A percentile compares a stretch with the other conserved stretches of the same genome.
These are phyloP conservation scores for Cladophialophora psammophila DNA, from an alignment of 2,329 filamentous ascomycete genomes.

Conservation along the genomic window DNA sequence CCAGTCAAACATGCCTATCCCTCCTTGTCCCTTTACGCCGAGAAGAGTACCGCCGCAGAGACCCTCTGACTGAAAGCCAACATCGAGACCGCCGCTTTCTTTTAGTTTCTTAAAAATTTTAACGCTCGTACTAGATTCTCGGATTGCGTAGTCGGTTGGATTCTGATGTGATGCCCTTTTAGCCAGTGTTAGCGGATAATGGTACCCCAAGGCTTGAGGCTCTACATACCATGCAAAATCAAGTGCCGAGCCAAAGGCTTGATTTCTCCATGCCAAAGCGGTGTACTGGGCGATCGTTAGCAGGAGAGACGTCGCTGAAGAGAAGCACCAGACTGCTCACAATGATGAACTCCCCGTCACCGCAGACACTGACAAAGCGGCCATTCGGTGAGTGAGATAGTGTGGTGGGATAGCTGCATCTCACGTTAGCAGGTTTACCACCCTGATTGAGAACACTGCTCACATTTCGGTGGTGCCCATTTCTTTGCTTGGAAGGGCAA, in stretches of 20 bases:
- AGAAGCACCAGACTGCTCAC: conserved; percentile 16
- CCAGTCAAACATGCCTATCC: conserved; percentile 97
- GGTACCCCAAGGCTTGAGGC: conserved; percentile 67
- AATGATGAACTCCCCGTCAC: conserved; percentile 98
- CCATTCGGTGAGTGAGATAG: conserved; percentile 96
- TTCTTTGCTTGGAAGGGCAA: conserved; percentile 89
- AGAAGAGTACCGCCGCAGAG: conserved; percentile 87
- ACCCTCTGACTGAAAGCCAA: conserved; percentile 93
- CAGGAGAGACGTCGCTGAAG: background rate
- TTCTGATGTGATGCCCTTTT: conserved; percentile 36
- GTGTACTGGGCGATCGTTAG: conserved; percentile 67
- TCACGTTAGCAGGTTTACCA: conserved; percentile 4
- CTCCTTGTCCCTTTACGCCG: conserved; percentile 92
- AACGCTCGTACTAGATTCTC: conserved; percentile 87
- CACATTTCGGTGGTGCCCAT: conserved; percentile 93
- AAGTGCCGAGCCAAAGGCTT: conserved; percentile 91
- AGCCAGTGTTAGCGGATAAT: conserved; percentile 1
- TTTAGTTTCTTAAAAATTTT: conserved; percentile 99
- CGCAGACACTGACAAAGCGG: conserved; percentile 86
- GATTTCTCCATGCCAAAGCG: conserved; percentile 93
- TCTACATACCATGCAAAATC: conserved; percentile 93
- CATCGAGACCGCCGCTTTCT: conserved; percentile 85
- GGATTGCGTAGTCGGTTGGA: conserved; percentile 90
- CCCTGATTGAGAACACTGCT: conserved; percentile 50
- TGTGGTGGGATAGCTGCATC: conserved; percentile 70